These are phyloP conservation scores for Apiospora pterosperma DNA, from an alignment of 2,329 filamentous ascomycete genomes.

Conservation along the genomic window DNA sequence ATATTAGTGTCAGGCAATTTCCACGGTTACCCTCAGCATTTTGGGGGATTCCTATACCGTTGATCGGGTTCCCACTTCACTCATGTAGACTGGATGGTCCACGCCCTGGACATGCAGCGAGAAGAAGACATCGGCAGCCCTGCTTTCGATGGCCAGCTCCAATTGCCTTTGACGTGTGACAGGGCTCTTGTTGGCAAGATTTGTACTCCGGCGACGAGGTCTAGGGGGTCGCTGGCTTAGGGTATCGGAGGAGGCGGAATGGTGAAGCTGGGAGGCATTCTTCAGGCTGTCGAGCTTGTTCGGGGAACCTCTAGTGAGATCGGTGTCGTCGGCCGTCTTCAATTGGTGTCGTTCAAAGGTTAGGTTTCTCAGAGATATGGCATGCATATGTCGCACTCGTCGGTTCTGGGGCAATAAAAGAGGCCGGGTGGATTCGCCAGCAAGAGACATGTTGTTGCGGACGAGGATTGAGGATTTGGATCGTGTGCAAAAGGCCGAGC, in stretches of 20 bases:
- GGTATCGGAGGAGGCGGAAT: slow-evolving; percentile 53
- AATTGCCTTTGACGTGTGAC: slow-evolving; percentile 67
- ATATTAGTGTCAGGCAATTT: neutral
- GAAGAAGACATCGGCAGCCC: slow-evolving; percentile 86
- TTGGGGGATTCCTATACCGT: slow-evolving; percentile 46
- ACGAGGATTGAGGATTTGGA: neutral
- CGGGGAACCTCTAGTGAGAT: slow-evolving; percentile 66
- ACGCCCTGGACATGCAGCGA: slow-evolving; percentile 68
- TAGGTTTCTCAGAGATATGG: slow-evolving; percentile 83
- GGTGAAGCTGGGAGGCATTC: slow-evolving; percentile 42
- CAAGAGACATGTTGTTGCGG: slow-evolving; percentile 7
- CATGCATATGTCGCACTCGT: slow-evolving; percentile 81
- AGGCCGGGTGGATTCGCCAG: slow-evolving; percentile 9
- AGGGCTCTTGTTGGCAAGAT: slow-evolving; percentile 43
- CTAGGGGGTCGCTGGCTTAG: slow-evolving; percentile 34
- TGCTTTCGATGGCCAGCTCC: slow-evolving; percentile 66
- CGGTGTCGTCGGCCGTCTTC: slow-evolving; percentile 76
- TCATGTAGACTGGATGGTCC: slow-evolving; percentile 80
- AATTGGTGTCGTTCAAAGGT: slow-evolving; percentile 57
- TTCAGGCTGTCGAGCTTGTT: slow-evolving; percentile 59
- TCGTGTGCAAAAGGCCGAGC: neutral
- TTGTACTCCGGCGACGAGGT: slow-evolving; percentile 46
- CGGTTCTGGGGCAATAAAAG: slow-evolving; percentile 68
- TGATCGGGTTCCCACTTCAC: slow-evolving; percentile 74
- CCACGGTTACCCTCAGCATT: too few relatives aligned